Conservation (phyloP, 106 monocot genomes). For the Phalaenopsis aphrodite region DNA sequence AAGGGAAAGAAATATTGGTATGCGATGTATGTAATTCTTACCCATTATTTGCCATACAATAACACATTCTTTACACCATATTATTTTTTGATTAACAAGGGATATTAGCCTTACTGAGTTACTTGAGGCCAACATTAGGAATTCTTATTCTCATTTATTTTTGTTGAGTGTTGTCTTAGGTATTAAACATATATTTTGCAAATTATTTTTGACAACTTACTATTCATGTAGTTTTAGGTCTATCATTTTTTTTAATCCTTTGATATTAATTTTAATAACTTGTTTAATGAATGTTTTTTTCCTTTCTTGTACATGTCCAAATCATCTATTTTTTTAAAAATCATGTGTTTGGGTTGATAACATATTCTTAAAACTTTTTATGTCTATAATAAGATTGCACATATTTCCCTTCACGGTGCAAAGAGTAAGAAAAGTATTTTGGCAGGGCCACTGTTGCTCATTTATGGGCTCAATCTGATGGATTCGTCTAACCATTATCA, state of each 20-base stretch:
- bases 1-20: background rate
- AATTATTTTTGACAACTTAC: background rate
- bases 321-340: too few relatives aligned
- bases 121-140: background rate
- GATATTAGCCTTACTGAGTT: background rate
- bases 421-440: too few relatives aligned
- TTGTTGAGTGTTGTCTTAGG: background rate
- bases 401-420: too few relatives aligned
- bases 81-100: background rate
- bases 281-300: background rate
- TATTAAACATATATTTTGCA: background rate
- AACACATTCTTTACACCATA: background rate
- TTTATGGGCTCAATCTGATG: too few relatives aligned
- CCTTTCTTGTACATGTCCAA: too few relatives aligned
- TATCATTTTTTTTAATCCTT: background rate
- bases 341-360: too few relatives aligned
- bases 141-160: background rate
- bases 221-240: background rate
- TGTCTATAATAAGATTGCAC: too few relatives aligned
- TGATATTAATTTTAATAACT: background rate
- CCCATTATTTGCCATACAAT: background rate
- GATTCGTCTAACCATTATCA: too few relatives aligned
- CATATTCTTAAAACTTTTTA: too few relatives aligned
- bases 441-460: too few relatives aligned
- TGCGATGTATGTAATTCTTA: background rate